phyloP scores from a whole-genome alignment of 2,329 filamentous ascomycete genomes.

The Microdochium trichocladiopsis region DNA sequence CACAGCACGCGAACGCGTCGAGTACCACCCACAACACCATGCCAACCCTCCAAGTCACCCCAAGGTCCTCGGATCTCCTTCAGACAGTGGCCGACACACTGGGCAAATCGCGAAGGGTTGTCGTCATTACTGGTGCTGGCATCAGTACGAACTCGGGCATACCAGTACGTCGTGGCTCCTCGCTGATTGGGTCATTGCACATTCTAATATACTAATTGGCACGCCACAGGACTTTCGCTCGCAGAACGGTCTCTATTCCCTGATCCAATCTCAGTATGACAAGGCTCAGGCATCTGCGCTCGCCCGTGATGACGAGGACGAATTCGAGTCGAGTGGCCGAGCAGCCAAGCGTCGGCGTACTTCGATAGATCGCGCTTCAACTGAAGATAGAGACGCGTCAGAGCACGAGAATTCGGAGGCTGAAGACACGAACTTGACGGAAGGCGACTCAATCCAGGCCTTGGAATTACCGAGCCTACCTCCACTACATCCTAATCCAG shows the following conservation, averaged over 20 bases:
- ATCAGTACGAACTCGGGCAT: constrained; percentile 74
- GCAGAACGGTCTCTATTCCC: constrained; percentile 63
- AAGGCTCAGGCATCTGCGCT: constrained; percentile 20
- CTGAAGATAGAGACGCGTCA: constrained; percentile 20
- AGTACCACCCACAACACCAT: constrained; percentile 29
- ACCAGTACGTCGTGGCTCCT: constrained; percentile 42
- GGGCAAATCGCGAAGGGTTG: constrained; percentile 59
- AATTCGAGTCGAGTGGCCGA: constrained; percentile 18
- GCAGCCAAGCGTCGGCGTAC: constrained; percentile 16
- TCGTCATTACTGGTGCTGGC: constrained; percentile 65
- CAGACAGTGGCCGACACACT: constrained; percentile 59
- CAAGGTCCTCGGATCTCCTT: constrained; percentile 44
- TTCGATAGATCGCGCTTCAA: constrained; percentile 12
- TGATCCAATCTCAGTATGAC: constrained; percentile 57
- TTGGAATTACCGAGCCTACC: not conserved
- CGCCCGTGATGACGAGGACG: constrained; percentile 12
- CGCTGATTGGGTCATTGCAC: too few relatives aligned
- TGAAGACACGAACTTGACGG: not conserved
- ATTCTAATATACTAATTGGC: constrained; percentile 12
- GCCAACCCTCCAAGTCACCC: constrained; percentile 51
- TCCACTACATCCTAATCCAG: not conserved
- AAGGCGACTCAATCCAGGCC: not conserved
- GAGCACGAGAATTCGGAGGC: constrained; percentile 5
- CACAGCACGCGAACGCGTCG: too few relatives aligned
- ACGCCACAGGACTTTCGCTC: constrained; percentile 59